Evolutionary conservation across 2,329 filamentous ascomycete genomes (phyloP), one percentile per base, ranked within the genome.

Genomic region (Aspergillus uvarum): DNA sequence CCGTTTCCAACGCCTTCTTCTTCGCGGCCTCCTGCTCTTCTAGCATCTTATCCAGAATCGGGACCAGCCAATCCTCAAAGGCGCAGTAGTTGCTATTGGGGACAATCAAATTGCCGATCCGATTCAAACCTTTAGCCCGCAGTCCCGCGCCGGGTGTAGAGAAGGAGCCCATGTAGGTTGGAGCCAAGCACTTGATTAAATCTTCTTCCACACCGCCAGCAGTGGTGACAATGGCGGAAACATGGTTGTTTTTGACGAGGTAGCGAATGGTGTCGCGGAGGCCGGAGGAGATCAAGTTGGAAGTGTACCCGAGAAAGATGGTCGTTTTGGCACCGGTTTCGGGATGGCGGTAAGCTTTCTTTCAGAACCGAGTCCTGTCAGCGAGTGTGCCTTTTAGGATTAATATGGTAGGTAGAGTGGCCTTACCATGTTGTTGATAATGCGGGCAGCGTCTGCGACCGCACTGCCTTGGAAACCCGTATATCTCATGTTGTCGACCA

Each of bases 31-130:
- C 93, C 75, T 99, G 95, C 77, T 99, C 95, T 67, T 89, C 89
- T 2, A 98, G 83, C 92, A 99, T 95, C 66, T 81, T 87, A 79
- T 98, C 91, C n/a, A 99, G 82, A 67, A 99, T 96, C 2, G 95
- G 95, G 53, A 98, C 85, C 6, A 99, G 83, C 95, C 95, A 99
- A 79, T 99, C 95, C 75, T 99, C 95, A 69, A 99, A 99, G 6
- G 89, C 87, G 75, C 95, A 98, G 81, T 99, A 96, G 79, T 99
- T 99, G 76, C 88, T 91, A 76, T 99, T 99, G 5, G 95, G 95
- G 1, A 99, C 95, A 22, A 98, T 83, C 1, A 99, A 84, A 71
- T 99, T 98, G 54, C 95, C 95, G 69, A 99, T 98, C 32, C 95
- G 88, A 77, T 99, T 99, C 71, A 98, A 85, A 10, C 95, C 95